A percentile compares a stretch with the other conserved stretches of the same genome.
phyloP scores from a whole-genome alignment of 2,329 filamentous ascomycete species.

The Ophiocordyceps camponoti-saundersi region DNA sequence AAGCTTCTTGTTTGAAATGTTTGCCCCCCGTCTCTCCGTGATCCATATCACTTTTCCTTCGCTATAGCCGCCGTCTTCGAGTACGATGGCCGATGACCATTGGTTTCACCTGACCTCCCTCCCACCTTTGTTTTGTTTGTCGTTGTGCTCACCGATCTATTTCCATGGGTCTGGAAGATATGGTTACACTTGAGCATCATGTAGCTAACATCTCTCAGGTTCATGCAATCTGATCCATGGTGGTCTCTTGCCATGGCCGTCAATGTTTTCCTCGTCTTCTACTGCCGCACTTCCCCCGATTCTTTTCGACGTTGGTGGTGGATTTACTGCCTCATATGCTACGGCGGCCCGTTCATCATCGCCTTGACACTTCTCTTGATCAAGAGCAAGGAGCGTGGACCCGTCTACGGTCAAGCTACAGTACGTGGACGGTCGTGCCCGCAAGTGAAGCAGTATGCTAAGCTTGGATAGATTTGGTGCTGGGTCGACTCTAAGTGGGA shows the following conservation, averaged over 20 bases:
- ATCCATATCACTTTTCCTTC: background rate
- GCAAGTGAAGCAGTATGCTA: background rate
- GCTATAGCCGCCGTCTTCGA: background rate
- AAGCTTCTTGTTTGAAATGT: conserved; percentile 50
- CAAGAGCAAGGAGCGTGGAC: conserved; percentile 15
- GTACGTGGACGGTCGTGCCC: conserved; percentile 17
- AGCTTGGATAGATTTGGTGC: conserved; percentile 39
- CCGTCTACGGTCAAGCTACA: conserved; percentile 39
- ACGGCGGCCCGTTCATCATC: conserved; percentile 53
- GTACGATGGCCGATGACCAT: too few relatives aligned
- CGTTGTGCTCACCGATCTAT: background rate
- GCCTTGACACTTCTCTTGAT: conserved; percentile 49
- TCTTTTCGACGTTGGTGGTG: conserved; percentile 58
- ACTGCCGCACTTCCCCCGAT: conserved; percentile 40
- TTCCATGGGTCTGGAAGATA: conserved; percentile 14
- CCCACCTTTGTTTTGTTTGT: background rate
- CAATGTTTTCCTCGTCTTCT: conserved; percentile 60
- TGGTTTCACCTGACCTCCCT: background rate
- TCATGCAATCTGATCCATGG: conserved; percentile 60
- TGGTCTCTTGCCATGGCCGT: conserved; percentile 72
- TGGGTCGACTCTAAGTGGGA: conserved; percentile 40
- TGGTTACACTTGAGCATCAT: conserved; percentile 9
- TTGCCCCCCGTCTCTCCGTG: conserved; percentile 16
- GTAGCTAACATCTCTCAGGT: conserved; percentile 35
- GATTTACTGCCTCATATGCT: conserved; percentile 54